Evolutionary conservation across 805 yeast species (phyloP).

Genomic region (Yarrowia keelungensis): DNA sequence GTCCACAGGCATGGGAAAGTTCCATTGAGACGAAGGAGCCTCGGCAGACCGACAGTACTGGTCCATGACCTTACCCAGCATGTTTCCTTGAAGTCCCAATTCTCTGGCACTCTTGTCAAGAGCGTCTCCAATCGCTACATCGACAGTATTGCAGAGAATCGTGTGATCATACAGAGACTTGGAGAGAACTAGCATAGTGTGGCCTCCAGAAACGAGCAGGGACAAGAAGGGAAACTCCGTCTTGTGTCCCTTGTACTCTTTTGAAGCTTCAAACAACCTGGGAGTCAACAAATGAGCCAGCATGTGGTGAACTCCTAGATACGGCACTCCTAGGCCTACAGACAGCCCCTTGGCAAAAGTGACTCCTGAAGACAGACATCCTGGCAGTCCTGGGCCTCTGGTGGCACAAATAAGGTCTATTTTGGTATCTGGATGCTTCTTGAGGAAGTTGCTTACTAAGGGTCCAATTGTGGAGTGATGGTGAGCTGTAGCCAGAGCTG

Average conservation of each 20-base stretch:
- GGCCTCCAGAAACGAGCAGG: slow-evolving; percentile 90
- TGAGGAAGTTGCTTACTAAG: slow-evolving; percentile 57
- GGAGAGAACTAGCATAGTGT: slow-evolving; percentile 83
- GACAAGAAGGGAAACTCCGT: slow-evolving; percentile 72
- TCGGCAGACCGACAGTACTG: slow-evolving; percentile 51
- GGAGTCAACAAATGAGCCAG: slow-evolving; percentile 84
- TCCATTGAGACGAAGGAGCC: slow-evolving; percentile 2
- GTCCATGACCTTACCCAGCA: slow-evolving; percentile 88
- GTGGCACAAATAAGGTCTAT: slow-evolving; percentile 83
- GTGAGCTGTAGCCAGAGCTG: slow-evolving; percentile 80
- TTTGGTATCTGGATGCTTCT: slow-evolving; percentile 47
- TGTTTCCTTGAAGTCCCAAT: slow-evolving; percentile 73
- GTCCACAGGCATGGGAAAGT: slow-evolving; percentile 56
- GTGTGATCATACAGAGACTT: slow-evolving; percentile 68
- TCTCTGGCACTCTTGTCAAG: slow-evolving; percentile 91
- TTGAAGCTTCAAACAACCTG: slow-evolving; percentile 52
- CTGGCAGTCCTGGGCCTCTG: slow-evolving; percentile 96
- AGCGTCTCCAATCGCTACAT: slow-evolving; percentile 93
- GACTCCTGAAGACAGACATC: slow-evolving; percentile 80
- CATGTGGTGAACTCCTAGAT: slow-evolving; percentile 96
- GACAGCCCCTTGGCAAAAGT: slow-evolving; percentile 86
- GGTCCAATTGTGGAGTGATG: slow-evolving; percentile 68
- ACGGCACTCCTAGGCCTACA: slow-evolving; percentile 76
- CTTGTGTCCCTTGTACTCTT: slow-evolving; percentile 51
- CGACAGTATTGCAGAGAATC: slow-evolving; percentile 75